Evolutionary conservation across 345 rosid genomes (phyloP), one percentile per base, ranked within the genome.

Genomic region (Camelina hispida): DNA sequence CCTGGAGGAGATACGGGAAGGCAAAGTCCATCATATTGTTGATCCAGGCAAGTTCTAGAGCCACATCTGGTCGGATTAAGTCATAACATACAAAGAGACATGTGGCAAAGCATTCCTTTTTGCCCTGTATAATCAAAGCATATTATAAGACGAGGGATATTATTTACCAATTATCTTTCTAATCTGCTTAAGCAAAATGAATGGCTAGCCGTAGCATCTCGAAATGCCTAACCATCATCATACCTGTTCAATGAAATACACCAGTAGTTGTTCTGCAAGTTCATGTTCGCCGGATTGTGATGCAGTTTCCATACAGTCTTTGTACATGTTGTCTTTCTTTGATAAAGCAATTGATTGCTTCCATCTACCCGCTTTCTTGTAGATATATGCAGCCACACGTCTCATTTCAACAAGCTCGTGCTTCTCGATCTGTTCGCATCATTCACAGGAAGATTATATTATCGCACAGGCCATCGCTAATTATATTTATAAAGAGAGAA

Each of bases 371-470:
- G 98, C 99, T 83, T 95, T 95, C 74, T 95, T 95, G 85, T 95
- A 95, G 42, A 95, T 92, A 71, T 95, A 95, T 52, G 99, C 98
- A 74, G 98, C 98, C 71, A 94, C 98, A n/a, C 98, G 97, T 76
- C 98, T 88, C 97, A 94, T 94, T 80, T 94, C 98, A 68, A 94
- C 87, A 73, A 94, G 97, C 85, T 94, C 98, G 37, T 94, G 98
- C 78, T 94, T 94, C 92, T 94, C 98, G 59, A 91, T 90, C 98
- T 94, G 88, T 60, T 66, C 23, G 28, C 43, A 62, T 38, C 75
- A 67, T 64, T 48, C 64, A 68, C 62, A 69, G 62, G 57, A 59
- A 52, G 35, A 13, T 66, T 66, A 78, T 28, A 28, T 38, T 16
- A 55, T 18, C 7, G 12, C 53, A 28, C 37, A 40, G 17, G 23